These are phyloP conservation scores for Epichloe amarillans DNA, from an alignment of 2,329 filamentous ascomycete species.

Conservation along the genomic window DNA sequence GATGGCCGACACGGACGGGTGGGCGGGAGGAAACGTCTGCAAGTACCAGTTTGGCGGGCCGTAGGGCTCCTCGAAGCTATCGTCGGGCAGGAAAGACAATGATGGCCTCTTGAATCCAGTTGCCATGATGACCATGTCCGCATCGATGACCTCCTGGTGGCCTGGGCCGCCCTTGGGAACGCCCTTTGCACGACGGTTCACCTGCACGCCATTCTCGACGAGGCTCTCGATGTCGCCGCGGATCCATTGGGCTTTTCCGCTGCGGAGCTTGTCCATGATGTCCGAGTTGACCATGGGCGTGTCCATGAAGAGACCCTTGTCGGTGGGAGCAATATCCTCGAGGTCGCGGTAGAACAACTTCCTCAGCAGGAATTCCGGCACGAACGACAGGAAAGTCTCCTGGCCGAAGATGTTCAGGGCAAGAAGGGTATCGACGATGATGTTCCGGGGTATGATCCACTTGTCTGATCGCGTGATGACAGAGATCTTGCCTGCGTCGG, in stretches of 20 bases:
- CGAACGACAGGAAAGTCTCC: slow-evolving; percentile 61
- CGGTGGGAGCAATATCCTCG: slow-evolving; percentile 51
- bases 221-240: slow-evolving; percentile 65
- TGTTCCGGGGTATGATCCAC: slow-evolving; percentile 76
- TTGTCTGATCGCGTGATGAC: slow-evolving; percentile 70
- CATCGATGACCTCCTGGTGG: slow-evolving; percentile 48
- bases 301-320: slow-evolving; percentile 65
- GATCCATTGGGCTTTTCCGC: slow-evolving; percentile 62
- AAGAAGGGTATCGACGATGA: slow-evolving; percentile 59
- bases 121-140: slow-evolving; percentile 69
- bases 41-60: slow-evolving; percentile 77
- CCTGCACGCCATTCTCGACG: slow-evolving; percentile 47
- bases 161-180: slow-evolving; percentile 69
- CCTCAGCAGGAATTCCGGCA: slow-evolving; percentile 62
- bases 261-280: slow-evolving; percentile 61
- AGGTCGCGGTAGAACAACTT: slow-evolving; percentile 77
- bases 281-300: slow-evolving; percentile 83
- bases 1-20: slow-evolving; percentile 63
- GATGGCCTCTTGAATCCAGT: slow-evolving; percentile 68
- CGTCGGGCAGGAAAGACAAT: slow-evolving; percentile 58
- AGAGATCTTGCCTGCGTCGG: slow-evolving; percentile 53
- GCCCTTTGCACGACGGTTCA: slow-evolving; percentile 59
- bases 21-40: slow-evolving; percentile 66
- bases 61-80: slow-evolving; percentile 62
- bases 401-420: slow-evolving; percentile 68